These are phyloP conservation scores for Myxozyma melibiosi DNA, from an alignment of 805 yeast genomes.

Conservation along the genomic window DNA sequence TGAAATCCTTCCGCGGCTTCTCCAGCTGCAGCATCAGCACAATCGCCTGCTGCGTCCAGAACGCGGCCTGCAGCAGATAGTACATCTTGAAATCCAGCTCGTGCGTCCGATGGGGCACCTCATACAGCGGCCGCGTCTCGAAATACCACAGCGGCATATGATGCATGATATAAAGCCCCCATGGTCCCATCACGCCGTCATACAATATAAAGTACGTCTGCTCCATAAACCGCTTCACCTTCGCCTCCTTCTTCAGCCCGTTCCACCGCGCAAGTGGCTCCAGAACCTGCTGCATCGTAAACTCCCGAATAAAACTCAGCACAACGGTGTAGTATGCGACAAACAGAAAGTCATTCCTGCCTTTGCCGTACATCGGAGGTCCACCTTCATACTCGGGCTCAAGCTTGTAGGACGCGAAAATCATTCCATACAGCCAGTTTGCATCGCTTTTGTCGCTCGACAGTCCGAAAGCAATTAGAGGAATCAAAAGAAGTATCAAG, in stretches of 20 bases:
- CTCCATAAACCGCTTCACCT: slow-evolving; percentile 83
- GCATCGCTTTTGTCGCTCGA: slow-evolving; percentile 3
- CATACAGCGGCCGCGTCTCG: slow-evolving; percentile 79
- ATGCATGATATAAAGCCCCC: slow-evolving; percentile 87
- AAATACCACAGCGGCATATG: slow-evolving; percentile 86
- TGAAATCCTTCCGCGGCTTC: slow-evolving; percentile 91
- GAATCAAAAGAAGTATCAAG: slow-evolving; percentile 17
- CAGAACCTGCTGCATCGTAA: slow-evolving; percentile 78
- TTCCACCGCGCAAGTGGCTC: slow-evolving; percentile 64
- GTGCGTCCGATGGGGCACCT: slow-evolving; percentile 76
- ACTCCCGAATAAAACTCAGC: slow-evolving; percentile 89
- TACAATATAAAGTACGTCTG: slow-evolving; percentile 85
- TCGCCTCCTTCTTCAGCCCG: slow-evolving; percentile 58
- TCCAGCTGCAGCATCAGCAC: slow-evolving; percentile 82
- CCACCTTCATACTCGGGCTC: slow-evolving; percentile 36
- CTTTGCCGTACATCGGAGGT: slow-evolving; percentile 70
- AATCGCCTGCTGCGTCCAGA: slow-evolving; percentile 95
- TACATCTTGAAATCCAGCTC: slow-evolving; percentile 72
- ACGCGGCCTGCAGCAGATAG: slow-evolving; percentile 90
- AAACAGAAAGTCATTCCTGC: slow-evolving; percentile 77
- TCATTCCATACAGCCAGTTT: slow-evolving; percentile 25
- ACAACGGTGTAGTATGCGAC: slow-evolving; percentile 78
- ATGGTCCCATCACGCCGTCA: slow-evolving; percentile 77
- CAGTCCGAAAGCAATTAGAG: slow-evolving; percentile 9
- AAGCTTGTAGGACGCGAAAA: slow-evolving; percentile 39